Evolutionary conservation across 148 eudicot species (phyloP), one percentile per base, ranked within the genome.

Genomic region (Rhododendron kiyosumense): DNA sequence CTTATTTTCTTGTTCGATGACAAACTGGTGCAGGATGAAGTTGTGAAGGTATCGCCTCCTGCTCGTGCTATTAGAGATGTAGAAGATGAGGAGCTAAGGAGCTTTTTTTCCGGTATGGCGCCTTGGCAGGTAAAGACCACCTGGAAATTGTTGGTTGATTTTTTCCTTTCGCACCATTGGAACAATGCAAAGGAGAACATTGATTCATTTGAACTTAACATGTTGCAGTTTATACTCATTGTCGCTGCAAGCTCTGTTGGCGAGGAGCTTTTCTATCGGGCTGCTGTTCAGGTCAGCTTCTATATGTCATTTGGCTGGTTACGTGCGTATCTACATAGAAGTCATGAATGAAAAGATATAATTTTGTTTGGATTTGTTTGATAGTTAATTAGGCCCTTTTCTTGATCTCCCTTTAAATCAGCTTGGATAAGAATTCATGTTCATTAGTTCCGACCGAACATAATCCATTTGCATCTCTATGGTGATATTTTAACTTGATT

Each of bases 11-110:
- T 38, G 61, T 51, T 10, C 46, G 80, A 15, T 26, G 3, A 79
- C 49, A 63, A 36, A 43, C 20, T 26, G 34, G 79, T 90, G 76
- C 93, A 97, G 99, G 99, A 97, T 89, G 99, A 97, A 90, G 98
- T 97, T 85, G 99, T 97, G 76, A 97, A 97, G 92, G 57, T 95
- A 82, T 97, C 99, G 45, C 98, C 99, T 36, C 96, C 93, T 91
- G 99, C 99, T 89, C 99, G 99, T 86, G 98, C 99, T 38, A 97
- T 97, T 34, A 95, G 98, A 86, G 99, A 97, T 73, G 99, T 95
- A 17, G 99, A 97, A 87, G 98, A 97, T 83, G 99, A 97, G 90
- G 99, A 97, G 88, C 91, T 97, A 11, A 86, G 97, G 71, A 97
- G 95, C 92, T 97, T 95, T 86, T 97, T 97, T 82, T 97, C 93